These are phyloP conservation scores for Aureobasidium namibiae DNA, from an alignment of 2,329 filamentous ascomycete genomes.

Conservation along the genomic window DNA sequence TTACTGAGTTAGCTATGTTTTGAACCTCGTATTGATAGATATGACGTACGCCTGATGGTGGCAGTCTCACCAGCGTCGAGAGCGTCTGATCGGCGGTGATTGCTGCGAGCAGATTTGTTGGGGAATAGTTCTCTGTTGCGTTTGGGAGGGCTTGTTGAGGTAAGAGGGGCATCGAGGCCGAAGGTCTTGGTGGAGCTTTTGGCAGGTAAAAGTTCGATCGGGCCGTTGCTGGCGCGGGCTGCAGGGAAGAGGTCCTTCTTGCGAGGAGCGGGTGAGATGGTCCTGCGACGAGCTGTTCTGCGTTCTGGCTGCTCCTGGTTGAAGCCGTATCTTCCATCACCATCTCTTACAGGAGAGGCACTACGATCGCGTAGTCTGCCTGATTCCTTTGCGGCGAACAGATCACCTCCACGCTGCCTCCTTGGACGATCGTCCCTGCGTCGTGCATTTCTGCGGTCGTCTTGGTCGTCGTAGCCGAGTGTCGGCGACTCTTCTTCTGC, in stretches of 20 bases:
- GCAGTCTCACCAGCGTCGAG: slow-evolving; percentile 26
- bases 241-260: slow-evolving; percentile 14
- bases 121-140: slow-evolving; percentile 35
- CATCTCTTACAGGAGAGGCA: slow-evolving; percentile 47
- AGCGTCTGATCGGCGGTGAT: slow-evolving; percentile 37
- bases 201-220: slow-evolving; percentile 8
- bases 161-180: not conserved
- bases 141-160: slow-evolving; percentile 17
- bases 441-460: slow-evolving; percentile 21
- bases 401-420: slow-evolving; percentile 19
- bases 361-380: slow-evolving; percentile 50
- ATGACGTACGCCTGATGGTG: slow-evolving; percentile 12
- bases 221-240: slow-evolving; percentile 16
- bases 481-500: slow-evolving; percentile 39
- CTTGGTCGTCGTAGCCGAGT: slow-evolving; percentile 17
- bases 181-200: slow-evolving; percentile 9
- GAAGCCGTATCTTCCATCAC: slow-evolving; percentile 41
- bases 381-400: slow-evolving; percentile 24
- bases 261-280: slow-evolving; percentile 27
- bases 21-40: not conserved
- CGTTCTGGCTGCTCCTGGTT: slow-evolving; percentile 41
- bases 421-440: slow-evolving; percentile 13
- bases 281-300: slow-evolving; percentile 35
- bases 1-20: not conserved
- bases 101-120: slow-evolving; percentile 24